phyloP scores from a whole-genome alignment of 179 eudicot species.

The Nepenthes alata region DNA sequence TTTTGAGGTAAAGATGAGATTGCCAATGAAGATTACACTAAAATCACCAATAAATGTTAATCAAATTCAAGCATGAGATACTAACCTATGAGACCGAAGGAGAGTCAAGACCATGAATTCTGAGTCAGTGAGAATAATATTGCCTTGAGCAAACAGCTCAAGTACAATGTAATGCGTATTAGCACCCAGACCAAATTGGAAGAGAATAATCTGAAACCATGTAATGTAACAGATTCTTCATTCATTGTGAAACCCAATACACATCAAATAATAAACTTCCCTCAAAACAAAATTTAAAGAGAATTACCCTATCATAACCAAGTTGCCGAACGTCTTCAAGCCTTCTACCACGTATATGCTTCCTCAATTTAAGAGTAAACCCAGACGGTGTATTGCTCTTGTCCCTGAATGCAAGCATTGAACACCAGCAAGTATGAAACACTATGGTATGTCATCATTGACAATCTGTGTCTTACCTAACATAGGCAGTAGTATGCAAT shows the following conservation, averaged over 20 bases:
- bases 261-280: not conserved
- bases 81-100: constrained; percentile 72
- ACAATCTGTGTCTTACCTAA: constrained; percentile 32
- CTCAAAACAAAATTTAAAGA: too few species aligned
- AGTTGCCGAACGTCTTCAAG: constrained; percentile 97
- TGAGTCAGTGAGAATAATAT: constrained; percentile 57
- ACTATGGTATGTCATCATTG: not conserved
- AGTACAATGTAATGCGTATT: constrained; percentile 78
- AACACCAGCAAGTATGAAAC: not conserved
- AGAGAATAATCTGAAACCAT: constrained; percentile 57
- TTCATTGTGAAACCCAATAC: not conserved
- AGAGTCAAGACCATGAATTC: constrained; percentile 66
- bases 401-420: constrained; percentile 32
- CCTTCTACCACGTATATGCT: constrained; percentile 89
- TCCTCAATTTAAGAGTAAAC: constrained; percentile 82
- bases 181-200: constrained; percentile 91
- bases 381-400: constrained; percentile 98
- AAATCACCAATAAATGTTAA: too few species aligned
- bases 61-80: constrained; percentile 4
- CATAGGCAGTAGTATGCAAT: constrained; percentile 81
- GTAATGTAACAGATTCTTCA: not conserved
- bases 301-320: constrained; percentile 81
- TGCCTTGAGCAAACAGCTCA: constrained; percentile 52
- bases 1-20: too few species aligned
- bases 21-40: too few species aligned